Conservation (phyloP, 495 filamentous ascomycete genomes). For the Cenococcum geophilum region DNA sequence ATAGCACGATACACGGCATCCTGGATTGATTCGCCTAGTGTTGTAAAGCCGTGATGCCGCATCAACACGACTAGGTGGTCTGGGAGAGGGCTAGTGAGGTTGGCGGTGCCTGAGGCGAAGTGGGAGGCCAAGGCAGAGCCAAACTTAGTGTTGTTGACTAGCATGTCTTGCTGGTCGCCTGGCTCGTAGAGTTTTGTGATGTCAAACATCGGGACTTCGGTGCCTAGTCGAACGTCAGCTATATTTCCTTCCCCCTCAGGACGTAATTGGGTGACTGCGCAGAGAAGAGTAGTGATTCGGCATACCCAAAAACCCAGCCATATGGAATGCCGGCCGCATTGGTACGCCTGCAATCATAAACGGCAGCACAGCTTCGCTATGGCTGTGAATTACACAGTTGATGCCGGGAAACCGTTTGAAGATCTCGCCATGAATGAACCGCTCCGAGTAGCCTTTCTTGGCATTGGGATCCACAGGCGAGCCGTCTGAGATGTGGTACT, state of each 20-base stretch:
- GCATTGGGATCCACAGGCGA: slow-evolving; percentile 37
- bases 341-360: slow-evolving; percentile 41
- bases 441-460: slow-evolving; percentile 41
- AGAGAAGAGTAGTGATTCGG: too few species aligned
- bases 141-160: slow-evolving; percentile 38
- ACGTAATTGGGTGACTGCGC: background rate
- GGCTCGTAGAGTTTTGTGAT: slow-evolving; percentile 32
- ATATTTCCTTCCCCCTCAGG: background rate
- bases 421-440: slow-evolving; percentile 50
- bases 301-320: slow-evolving; percentile 38
- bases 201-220: slow-evolving; percentile 36
- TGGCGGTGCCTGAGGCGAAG: slow-evolving; percentile 10
- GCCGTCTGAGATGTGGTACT: slow-evolving; percentile 41
- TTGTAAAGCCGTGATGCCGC: slow-evolving; percentile 47
- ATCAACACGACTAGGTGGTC: slow-evolving; percentile 43
- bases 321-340: slow-evolving; percentile 41
- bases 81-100: slow-evolving; percentile 15
- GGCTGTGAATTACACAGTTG: slow-evolving; percentile 46
- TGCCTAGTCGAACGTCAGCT: background rate
- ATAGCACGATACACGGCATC: slow-evolving; percentile 42
- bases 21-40: slow-evolving; percentile 38
- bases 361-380: slow-evolving; percentile 44
- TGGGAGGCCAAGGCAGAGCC: slow-evolving; percentile 34
- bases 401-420: slow-evolving; percentile 42
- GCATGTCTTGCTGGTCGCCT: slow-evolving; percentile 38